Base-by-base conservation (phyloP, 2,329 filamentous ascomycete genomes). In the Beauveria caledonica region DNA sequence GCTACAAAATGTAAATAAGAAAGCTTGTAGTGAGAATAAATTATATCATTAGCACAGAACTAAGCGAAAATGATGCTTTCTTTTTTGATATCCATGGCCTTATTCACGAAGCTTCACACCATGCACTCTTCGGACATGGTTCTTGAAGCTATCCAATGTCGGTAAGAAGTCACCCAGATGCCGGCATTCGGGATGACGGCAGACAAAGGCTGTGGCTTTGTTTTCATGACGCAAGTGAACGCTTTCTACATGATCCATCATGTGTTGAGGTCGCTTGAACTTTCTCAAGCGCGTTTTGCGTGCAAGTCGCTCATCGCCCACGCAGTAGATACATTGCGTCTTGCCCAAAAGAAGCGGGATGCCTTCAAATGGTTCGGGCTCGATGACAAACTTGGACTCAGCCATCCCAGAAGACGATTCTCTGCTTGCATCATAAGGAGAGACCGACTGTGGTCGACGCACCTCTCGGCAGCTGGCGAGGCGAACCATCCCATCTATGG, bases 301-400 rank as follows among this genome's bases (percentile, higher is more conserved):
- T 5, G 54, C 36, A 21, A 63, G 45, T 45, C 49, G 40, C 60
- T 61, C 58, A 55, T 62, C 54, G 29, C 60, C 42, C 27, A 61
- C 49, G 19, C 53, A 62, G 39, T 58, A 63, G 36, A 62, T 62
- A 27, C 53, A 63, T 29, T 63, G 53, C 19, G 29, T 63, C 49
- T 54, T 60, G 2, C 39, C 48, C 7, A 62, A 27, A 3, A 62
- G n/a, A 1, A 63, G 19, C 4, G 60, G 60, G 19, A 63, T 60
- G 13, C 62, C 56, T 50, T 63, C 48, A 21, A 53, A 53, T 25
- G 6, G 50, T 25, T 53, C 33, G 19, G 50, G 33, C 25, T 25
- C 25, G 25, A 25, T 25, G 25, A 25, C 25, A 25, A 25, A 25
- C 25, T 25, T 25, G 25, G 25, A 25, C 25, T 25, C 25, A 25